Evolutionary conservation across 805 yeast species (phyloP).

Genomic region (Saccharomycopsis fibuligera): DNA sequence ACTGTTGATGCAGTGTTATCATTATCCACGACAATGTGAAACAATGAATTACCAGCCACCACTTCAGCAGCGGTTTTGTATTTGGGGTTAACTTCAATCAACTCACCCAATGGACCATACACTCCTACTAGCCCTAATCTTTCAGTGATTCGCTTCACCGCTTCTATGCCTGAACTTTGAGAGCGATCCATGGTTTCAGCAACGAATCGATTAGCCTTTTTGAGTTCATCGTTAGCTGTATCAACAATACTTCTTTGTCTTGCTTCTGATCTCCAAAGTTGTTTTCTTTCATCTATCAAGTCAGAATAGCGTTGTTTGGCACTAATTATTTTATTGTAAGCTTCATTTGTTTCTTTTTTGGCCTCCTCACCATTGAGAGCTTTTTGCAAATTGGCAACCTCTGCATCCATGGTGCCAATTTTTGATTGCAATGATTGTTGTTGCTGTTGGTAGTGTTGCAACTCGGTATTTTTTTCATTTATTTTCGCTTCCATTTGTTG

Average conservation of each 20-base stretch:
- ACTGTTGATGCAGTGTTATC: conserved; percentile 76
- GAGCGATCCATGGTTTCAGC: conserved; percentile 71
- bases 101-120: conserved; percentile 80
- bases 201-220: conserved; percentile 51
- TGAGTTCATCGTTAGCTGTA: conserved; percentile 48
- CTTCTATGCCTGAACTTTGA: conserved; percentile 60
- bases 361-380: conserved; percentile 33
- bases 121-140: conserved; percentile 56
- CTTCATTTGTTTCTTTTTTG: conserved; percentile 29
- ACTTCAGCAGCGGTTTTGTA: conserved; percentile 85
- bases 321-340: conserved; percentile 26
- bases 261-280: conserved; percentile 74
- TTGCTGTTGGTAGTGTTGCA: conserved; percentile 18
- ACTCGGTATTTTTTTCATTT: conserved; percentile 25
- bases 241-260: conserved; percentile 51
- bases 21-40: conserved; percentile 78
- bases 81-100: conserved; percentile 73
- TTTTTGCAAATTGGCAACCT: conserved; percentile 31
- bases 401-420: conserved; percentile 26
- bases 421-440: conserved; percentile 22
- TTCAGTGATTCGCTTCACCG: conserved; percentile 57
- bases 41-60: conserved; percentile 79
- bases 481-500: conserved; percentile 29
- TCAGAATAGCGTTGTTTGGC: conserved; percentile 37
- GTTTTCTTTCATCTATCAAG: conserved; percentile 61